Evolutionary conservation across 495 filamentous ascomycete species (phyloP).

Genomic region (Penicillium alfredii): DNA sequence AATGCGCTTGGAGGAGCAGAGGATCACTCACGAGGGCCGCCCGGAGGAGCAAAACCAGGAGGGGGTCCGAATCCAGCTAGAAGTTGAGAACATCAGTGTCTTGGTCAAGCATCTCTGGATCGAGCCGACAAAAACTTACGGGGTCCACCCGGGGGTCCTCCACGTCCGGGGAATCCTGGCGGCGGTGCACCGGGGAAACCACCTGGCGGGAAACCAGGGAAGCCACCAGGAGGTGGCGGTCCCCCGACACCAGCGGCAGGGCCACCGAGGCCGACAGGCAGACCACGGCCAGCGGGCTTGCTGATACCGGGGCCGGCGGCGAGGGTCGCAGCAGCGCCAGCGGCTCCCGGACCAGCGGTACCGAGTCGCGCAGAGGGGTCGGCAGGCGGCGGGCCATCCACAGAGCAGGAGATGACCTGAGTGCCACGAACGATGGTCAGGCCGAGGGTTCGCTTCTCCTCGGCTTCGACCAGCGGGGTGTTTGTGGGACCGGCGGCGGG

Average conservation of each 20-base stretch:
- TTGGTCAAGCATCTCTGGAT: constrained; percentile 1
- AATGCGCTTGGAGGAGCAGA: neutral
- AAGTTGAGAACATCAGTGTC: constrained; percentile 9
- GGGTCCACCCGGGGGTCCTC: constrained; percentile 55
- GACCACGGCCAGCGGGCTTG: constrained; percentile 85
- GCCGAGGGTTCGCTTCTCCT: constrained; percentile 94
- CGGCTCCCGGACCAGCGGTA: constrained; percentile 62
- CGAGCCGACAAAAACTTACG: constrained; percentile 44
- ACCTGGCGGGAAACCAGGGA: constrained; percentile 55
- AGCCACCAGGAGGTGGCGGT: constrained; percentile 57
- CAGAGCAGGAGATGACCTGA: constrained; percentile 87
- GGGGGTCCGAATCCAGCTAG: constrained; percentile 56
- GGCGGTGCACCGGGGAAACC: constrained; percentile 63
- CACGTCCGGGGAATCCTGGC: constrained; percentile 72
- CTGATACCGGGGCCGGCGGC: constrained; percentile 83
- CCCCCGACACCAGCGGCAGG: constrained; percentile 87
- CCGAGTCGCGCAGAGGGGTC: constrained; percentile 89
- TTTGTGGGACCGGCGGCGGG: constrained; percentile 52
- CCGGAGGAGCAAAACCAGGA: constrained; percentile 57
- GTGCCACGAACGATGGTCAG: constrained; percentile 92
- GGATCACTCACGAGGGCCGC: constrained; percentile 52
- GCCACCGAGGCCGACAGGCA: constrained; percentile 80
- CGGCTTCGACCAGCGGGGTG: constrained; percentile 66
- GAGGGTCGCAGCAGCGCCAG: constrained; percentile 57
- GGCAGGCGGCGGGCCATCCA: constrained; percentile 93